phyloP scores from a whole-genome alignment of 345 rosid species.

The Capsella bursapastoris region DNA sequence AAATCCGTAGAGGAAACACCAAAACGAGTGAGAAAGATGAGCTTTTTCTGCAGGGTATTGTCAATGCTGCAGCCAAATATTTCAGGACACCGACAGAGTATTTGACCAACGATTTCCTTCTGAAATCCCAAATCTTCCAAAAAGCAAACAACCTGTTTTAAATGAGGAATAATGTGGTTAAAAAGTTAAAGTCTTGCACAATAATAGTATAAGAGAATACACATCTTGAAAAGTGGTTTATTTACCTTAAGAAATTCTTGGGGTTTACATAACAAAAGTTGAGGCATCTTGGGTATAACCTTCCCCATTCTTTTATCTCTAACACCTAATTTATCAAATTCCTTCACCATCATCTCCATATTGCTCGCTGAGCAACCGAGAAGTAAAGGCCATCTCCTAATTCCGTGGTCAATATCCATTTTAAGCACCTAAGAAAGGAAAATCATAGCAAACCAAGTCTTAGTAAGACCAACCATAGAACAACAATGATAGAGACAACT shows the following conservation, averaged over 20 bases:
- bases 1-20: slow-evolving; percentile 66
- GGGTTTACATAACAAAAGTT: slow-evolving; percentile 73
- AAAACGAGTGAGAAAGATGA: slow-evolving; percentile 58
- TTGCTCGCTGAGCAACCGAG: slow-evolving; percentile 78
- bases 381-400: slow-evolving; percentile 79
- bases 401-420: slow-evolving; percentile 58
- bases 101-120: slow-evolving; percentile 57
- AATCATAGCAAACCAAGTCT: slow-evolving; percentile 16
- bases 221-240: background rate
- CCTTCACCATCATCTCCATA: slow-evolving; percentile 63
- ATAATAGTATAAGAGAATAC: slow-evolving; percentile 3
- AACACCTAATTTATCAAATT: slow-evolving; percentile 59
- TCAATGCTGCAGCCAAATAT: slow-evolving; percentile 66
- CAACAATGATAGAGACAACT: background rate
- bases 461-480: slow-evolving; percentile 15
- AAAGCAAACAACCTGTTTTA: slow-evolving; percentile 67
- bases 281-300: slow-evolving; percentile 80
- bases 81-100: slow-evolving; percentile 83
- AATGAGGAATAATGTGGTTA: background rate
- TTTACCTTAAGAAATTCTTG: slow-evolving; percentile 69
- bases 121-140: slow-evolving; percentile 73
- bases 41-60: slow-evolving; percentile 68
- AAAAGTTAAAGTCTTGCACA: background rate
- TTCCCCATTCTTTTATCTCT: slow-evolving; percentile 67
- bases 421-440: slow-evolving; percentile 57